These are phyloP conservation scores for Hanseniaspora lindneri DNA, from an alignment of 805 yeast genomes.

Conservation along the genomic window DNA sequence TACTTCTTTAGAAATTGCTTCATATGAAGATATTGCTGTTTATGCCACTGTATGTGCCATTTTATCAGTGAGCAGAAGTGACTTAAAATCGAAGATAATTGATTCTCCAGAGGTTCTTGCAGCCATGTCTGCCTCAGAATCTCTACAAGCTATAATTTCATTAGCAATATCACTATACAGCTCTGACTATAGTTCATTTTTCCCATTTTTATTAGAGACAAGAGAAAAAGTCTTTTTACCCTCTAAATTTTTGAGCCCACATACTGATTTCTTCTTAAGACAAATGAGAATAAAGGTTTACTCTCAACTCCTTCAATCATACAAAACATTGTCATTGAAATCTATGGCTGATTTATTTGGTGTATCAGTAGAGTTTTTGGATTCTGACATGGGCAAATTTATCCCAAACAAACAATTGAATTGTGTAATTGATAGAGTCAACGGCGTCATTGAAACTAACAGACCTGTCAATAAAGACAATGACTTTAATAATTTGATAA, in stretches of 20 bases:
- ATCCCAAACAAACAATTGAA: slow-evolving; percentile 88
- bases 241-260: slow-evolving; percentile 58
- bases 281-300: slow-evolving; percentile 93
- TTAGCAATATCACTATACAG: slow-evolving; percentile 78
- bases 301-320: slow-evolving; percentile 85
- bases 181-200: slow-evolving; percentile 72
- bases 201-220: slow-evolving; percentile 64
- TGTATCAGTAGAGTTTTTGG: slow-evolving; percentile 77
- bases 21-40: slow-evolving; percentile 80
- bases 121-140: slow-evolving; percentile 55
- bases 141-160: slow-evolving; percentile 67
- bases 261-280: slow-evolving; percentile 72
- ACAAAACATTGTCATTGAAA: slow-evolving; percentile 75
- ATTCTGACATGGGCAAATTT: slow-evolving; percentile 73
- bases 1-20: slow-evolving; percentile 79
- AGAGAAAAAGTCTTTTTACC: slow-evolving; percentile 58
- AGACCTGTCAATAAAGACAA: slow-evolving; percentile 93
- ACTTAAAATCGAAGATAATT: slow-evolving; percentile 68
- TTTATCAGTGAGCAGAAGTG: slow-evolving; percentile 67
- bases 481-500: slow-evolving; percentile 77
- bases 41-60: slow-evolving; percentile 85
- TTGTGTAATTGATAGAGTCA: slow-evolving; percentile 90
- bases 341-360: slow-evolving; percentile 93
- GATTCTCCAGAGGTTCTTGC: slow-evolving; percentile 91
- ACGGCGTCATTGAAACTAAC: slow-evolving; percentile 89